Evolutionary conservation across 2,329 filamentous ascomycete genomes (phyloP).

Genomic region (Aspergillus pseudonomiae): DNA sequence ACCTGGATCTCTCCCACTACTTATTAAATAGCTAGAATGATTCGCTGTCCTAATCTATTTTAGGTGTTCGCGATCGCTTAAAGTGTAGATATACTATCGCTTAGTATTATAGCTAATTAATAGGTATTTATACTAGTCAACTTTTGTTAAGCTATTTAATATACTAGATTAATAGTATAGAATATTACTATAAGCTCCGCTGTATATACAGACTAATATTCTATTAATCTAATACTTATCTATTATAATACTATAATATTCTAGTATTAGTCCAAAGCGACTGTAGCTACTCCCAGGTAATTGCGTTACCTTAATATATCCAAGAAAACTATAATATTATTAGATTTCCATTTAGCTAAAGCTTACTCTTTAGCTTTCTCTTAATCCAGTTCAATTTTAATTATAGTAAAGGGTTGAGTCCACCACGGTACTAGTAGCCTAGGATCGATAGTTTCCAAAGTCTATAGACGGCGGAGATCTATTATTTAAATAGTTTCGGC

Average conservation of each 20-base stretch:
- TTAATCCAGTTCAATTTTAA: constrained; percentile 27
- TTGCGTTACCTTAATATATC: constrained; percentile 22
- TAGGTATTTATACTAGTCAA: neutral
- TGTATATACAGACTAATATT: neutral
- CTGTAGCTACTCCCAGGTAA: constrained; percentile 19
- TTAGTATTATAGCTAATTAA: constrained; percentile 20
- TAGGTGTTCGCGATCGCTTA: constrained; percentile 19
- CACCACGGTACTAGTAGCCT: constrained; percentile 24
- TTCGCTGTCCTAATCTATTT: constrained; percentile 22
- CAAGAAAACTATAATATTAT: no score
- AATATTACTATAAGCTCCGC: constrained; percentile 8
- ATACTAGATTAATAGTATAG: constrained; percentile 16
- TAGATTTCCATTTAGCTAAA: no score
- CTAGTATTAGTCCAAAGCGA: neutral
- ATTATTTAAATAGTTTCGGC: constrained; percentile 24
- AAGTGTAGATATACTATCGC: constrained; percentile 22
- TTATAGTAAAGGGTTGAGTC: constrained; percentile 23
- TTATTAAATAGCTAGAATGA: constrained; percentile 21
- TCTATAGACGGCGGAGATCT: constrained; percentile 16
- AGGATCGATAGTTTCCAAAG: constrained; percentile 30
- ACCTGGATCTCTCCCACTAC: constrained; percentile 16
- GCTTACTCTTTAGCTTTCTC: constrained; percentile 23
- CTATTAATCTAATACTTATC: neutral
- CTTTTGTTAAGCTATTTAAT: constrained; percentile 9
- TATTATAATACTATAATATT: neutral